Base-by-base conservation (phyloP, 352 stramenopile species). In the Plasmopara muralis region DNA sequence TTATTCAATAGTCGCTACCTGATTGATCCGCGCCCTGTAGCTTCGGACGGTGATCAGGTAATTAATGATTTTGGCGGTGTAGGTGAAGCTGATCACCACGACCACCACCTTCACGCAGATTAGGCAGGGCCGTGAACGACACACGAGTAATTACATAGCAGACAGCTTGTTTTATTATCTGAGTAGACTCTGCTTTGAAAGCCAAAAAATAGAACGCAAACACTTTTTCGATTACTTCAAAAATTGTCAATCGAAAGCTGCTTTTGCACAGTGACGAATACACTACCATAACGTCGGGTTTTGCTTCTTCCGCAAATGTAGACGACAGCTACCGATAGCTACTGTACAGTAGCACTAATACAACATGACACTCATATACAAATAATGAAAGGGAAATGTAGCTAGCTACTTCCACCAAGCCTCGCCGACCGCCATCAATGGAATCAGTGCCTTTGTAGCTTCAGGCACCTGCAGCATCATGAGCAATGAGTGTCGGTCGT, bases 381-480 rank as follows among this genome's bases (percentile, higher is more conserved):
- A 25, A 25, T 25, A 15, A 50, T 49, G 44, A 34, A n/a, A 34
- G 39, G 6, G 13, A 8, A 47, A 30, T 14, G 16, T 5, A 31
- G 28, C 41, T 9, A 47, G 31, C 43, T 53, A 45, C 45, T 12
- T 30, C 68, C 44, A 72, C 64, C 64, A 72, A 12, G 46, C 30
- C 41, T 78, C 39, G 20, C 64, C 64, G n/a, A 54, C 62, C 37
- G 79, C 74, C 70, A 89, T 89, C 31, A 89, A 61, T 34, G 79
- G 79, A 28, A 83, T 45, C 25, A 77, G 56, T 18, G 76, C 80
- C n/a, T 73, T 74, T 20, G 57, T 68, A 34, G 67, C 56, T 30
- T 76, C 52, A 2, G 79, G 79, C 46, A 89, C 72, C 14, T 76
- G 74, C 45, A 89, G 51, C 56, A 89, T 84, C 44, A 78, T 64